Percentiles rank a stretch among this genome's conserved stretches.
phyloP scores from a whole-genome alignment of 2,329 filamentous ascomycete genomes.

The Hypoxylon sp. region DNA sequence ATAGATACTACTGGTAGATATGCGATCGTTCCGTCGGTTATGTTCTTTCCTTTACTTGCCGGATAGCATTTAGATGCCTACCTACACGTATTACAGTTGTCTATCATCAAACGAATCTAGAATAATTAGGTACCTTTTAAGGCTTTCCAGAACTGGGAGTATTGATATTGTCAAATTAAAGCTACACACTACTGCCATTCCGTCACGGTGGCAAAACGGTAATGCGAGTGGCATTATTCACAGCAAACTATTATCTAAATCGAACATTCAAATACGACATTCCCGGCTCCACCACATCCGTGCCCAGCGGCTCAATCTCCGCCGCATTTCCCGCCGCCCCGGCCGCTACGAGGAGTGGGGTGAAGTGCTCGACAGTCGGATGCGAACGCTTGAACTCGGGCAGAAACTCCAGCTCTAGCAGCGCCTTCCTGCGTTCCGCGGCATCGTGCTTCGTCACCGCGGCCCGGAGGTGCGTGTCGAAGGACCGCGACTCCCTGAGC shows the following conservation, averaged over 20 bases:
- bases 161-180: neutral
- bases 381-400: slow-evolving; percentile 43
- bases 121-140: neutral
- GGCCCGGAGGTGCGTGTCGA: slow-evolving; percentile 36
- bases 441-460: slow-evolving; percentile 32
- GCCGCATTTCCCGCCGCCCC: slow-evolving; percentile 40
- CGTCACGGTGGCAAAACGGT: neutral
- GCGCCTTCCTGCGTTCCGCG: slow-evolving; percentile 28
- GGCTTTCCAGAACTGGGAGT: neutral
- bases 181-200: neutral
- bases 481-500: slow-evolving; percentile 39
- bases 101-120: neutral
- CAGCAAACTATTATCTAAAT: slow-evolving; percentile 23
- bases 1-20: slow-evolving; percentile 35
- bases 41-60: neutral
- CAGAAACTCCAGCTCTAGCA: slow-evolving; percentile 33
- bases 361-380: slow-evolving; percentile 44
- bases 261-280: slow-evolving; percentile 46
- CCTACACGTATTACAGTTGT: neutral
- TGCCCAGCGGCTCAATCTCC: slow-evolving; percentile 33
- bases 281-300: slow-evolving; percentile 42
- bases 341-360: slow-evolving; percentile 41
- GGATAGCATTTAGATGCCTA: neutral
- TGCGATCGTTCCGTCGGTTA: neutral
- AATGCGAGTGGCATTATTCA: neutral